These are phyloP conservation scores for Isabelozyma rhagii DNA, from an alignment of 805 yeast genomes.

Conservation along the genomic window DNA sequence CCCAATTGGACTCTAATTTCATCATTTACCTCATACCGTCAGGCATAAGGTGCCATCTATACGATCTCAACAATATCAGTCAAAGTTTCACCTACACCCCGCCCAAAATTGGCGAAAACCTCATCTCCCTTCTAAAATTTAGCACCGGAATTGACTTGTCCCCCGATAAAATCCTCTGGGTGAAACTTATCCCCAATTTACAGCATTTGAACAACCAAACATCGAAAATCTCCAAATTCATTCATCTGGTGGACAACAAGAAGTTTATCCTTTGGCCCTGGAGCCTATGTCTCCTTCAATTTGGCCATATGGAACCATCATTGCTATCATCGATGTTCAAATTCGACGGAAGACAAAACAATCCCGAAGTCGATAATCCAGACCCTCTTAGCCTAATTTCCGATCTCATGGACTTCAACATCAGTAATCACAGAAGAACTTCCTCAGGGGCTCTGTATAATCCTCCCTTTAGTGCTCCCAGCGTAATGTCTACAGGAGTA, in stretches of 20 bases:
- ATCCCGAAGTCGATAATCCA: background rate
- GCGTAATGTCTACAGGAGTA: slow-evolving; percentile 17
- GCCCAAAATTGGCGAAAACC: slow-evolving; percentile 19
- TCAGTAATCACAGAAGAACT: slow-evolving; percentile 14
- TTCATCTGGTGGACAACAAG: slow-evolving; percentile 49
- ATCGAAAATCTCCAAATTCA: slow-evolving; percentile 56
- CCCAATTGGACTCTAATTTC: slow-evolving; percentile 16
- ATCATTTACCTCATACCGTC: slow-evolving; percentile 40
- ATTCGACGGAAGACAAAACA: slow-evolving; percentile 19
- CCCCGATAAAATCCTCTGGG: slow-evolving; percentile 45
- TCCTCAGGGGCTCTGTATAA: slow-evolving; percentile 1
- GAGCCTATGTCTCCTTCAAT: slow-evolving; percentile 60
- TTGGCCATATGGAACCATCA: slow-evolving; percentile 31
- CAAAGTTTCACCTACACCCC: slow-evolving; percentile 23
- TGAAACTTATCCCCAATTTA: slow-evolving; percentile 64
- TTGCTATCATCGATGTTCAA: slow-evolving; percentile 9
- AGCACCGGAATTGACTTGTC: slow-evolving; percentile 32
- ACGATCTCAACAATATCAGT: slow-evolving; percentile 20
- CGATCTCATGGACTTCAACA: slow-evolving; percentile 33
- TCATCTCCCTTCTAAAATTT: slow-evolving; percentile 28
- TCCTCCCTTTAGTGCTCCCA: slow-evolving; percentile 13
- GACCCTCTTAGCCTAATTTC: slow-evolving; percentile 35
- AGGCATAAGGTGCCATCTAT: slow-evolving; percentile 42
- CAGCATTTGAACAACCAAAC: slow-evolving; percentile 68
- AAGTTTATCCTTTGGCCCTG: slow-evolving; percentile 73